Conservation (phyloP, 345 rosid species). For the Pugionium dolabratum region DNA sequence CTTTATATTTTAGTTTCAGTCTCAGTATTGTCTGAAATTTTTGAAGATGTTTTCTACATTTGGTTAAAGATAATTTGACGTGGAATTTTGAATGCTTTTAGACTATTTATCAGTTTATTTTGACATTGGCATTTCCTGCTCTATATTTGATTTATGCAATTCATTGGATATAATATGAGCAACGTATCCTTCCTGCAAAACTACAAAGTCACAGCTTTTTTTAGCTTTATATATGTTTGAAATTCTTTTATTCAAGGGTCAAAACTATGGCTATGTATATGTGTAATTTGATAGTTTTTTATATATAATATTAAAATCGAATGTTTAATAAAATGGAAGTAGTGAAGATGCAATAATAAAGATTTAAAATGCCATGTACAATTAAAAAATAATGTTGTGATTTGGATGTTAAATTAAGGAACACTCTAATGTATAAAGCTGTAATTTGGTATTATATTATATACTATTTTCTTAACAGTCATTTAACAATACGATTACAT, state of each 20-base stretch:
- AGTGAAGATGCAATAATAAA: background rate
- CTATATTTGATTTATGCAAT: background rate
- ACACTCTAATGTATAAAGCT: too few species aligned
- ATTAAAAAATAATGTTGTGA: conserved; percentile 9
- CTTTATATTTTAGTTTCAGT: conserved; percentile 19
- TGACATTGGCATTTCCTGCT: background rate
- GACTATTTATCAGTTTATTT: conserved; percentile 17
- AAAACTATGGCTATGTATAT: background rate
- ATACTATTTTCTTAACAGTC: too few species aligned
- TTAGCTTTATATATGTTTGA: too few species aligned
- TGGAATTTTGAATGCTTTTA: conserved; percentile 23
- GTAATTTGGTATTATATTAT: too few species aligned
- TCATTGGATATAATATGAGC: too few species aligned
- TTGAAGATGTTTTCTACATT: conserved; percentile 31
- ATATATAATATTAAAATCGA: background rate
- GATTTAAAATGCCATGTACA: background rate
- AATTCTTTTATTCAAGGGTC: too few species aligned
- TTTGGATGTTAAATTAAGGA: background rate
- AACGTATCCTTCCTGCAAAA: too few species aligned
- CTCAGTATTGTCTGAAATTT: conserved; percentile 19
- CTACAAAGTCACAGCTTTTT: too few species aligned
- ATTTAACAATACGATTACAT: too few species aligned
- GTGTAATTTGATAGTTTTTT: background rate
- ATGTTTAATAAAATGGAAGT: background rate
- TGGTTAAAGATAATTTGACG: conserved; percentile 9